phyloP scores from a whole-genome alignment of 768 basidiomycete species.

The Pleurotus djamor region DNA sequence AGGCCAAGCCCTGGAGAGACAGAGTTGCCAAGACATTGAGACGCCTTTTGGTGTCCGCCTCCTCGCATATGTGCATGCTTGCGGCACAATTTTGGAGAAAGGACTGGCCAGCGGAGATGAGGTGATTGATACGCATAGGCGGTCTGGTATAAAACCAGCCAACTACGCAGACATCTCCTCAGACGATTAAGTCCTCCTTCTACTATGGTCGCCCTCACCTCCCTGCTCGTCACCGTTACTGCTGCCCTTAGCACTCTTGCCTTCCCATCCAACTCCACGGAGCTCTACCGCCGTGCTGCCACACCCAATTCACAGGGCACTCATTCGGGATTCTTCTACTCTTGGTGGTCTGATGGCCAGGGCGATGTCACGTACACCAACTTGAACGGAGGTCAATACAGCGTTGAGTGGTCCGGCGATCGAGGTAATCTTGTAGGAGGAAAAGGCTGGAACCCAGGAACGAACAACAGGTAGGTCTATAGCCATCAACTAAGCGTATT shows the following conservation, averaged over 20 bases:
- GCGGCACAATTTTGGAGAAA: neutral
- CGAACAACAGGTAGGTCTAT: neutral
- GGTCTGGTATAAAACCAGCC: neutral
- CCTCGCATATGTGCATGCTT: no score
- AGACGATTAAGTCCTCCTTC: neutral
- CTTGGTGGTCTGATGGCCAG: constrained; percentile 29
- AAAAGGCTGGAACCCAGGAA: constrained; percentile 13
- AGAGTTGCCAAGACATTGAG: no score
- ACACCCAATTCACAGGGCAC: constrained; percentile 24
- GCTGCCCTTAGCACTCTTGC: constrained; percentile 15
- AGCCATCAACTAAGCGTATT: neutral
- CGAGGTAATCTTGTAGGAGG: constrained; percentile 34
- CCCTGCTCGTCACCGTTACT: constrained; percentile 13
- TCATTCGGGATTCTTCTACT: constrained; percentile 33
- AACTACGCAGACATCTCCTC: neutral
- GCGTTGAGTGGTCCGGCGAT: constrained; percentile 24
- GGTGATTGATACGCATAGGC: no score
- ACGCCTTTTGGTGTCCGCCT: no score
- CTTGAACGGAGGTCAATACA: constrained; percentile 23
- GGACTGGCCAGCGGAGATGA: neutral
- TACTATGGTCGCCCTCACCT: constrained; percentile 8
- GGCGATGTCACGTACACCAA: constrained; percentile 28
- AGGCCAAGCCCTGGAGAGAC: no score
- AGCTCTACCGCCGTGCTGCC: constrained; percentile 13
- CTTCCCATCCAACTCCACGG: constrained; percentile 15